A percentile compares a stretch with the other conserved stretches of the same genome.
Conservation (phyloP, 805 yeast species). For the Zygoascus ofunaensis region DNA sequence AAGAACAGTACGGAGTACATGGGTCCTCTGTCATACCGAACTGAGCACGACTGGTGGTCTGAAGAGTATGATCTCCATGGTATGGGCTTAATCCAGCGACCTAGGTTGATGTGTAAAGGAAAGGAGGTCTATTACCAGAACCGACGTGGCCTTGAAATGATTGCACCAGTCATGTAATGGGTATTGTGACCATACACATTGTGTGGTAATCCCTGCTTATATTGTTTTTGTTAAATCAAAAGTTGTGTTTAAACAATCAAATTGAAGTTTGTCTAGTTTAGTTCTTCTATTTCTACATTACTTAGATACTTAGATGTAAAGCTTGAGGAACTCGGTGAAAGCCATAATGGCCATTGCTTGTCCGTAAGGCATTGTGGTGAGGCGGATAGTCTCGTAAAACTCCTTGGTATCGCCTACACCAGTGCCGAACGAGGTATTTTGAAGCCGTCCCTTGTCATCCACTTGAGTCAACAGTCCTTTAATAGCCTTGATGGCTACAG, state of each 20-base stretch:
- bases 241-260: no score
- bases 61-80: neutral
- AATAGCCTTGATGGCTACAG: slow-evolving; percentile 27
- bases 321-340: slow-evolving; percentile 23
- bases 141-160: neutral
- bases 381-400: slow-evolving; percentile 30
- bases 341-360: slow-evolving; percentile 36
- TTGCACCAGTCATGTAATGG: neutral
- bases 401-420: slow-evolving; percentile 30
- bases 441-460: slow-evolving; percentile 28
- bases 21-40: slow-evolving; percentile 2
- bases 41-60: slow-evolving; percentile 4
- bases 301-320: neutral
- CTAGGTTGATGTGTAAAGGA: neutral
- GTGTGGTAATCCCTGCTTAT: no score
- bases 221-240: no score
- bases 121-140: slow-evolving; percentile 1
- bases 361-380: slow-evolving; percentile 32
- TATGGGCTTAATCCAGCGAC: neutral
- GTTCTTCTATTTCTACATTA: no score
- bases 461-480: slow-evolving; percentile 27
- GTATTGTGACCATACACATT: no score
- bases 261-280: no score
- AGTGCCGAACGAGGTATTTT: slow-evolving; percentile 32
- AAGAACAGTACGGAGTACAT: neutral